phyloP scores from a whole-genome alignment of 1,139 yeast genomes.

The Pichia sp. region DNA sequence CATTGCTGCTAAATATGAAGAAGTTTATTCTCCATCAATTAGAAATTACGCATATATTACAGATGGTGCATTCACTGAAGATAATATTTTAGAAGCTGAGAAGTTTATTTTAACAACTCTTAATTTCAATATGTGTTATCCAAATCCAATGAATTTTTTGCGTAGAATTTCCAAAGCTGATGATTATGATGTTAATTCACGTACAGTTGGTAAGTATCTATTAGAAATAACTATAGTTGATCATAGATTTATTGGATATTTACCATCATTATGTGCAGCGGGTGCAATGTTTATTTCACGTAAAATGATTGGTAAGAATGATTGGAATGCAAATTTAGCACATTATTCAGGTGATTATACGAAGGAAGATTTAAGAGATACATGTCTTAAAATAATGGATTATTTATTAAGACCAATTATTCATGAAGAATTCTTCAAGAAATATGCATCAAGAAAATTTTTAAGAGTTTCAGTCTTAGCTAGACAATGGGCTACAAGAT shows the following conservation, averaged over 20 bases:
- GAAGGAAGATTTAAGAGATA: conserved; percentile 61
- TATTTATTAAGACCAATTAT: conserved; percentile 78
- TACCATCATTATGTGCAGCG: conserved; percentile 84
- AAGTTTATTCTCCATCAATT: conserved; percentile 85
- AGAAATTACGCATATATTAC: conserved; percentile 84
- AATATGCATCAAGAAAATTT: conserved; percentile 84
- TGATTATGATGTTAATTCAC: conserved; percentile 84
- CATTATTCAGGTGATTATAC: conserved; percentile 93
- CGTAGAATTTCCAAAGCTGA: conserved; percentile 93
- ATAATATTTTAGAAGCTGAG: conserved; percentile 83
- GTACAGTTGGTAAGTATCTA: conserved; percentile 87
- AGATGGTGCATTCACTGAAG: conserved; percentile 77
- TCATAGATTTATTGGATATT: conserved; percentile 67
- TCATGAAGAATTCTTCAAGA: conserved; percentile 90
- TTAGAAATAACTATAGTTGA: conserved; percentile 79
- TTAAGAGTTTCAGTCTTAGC: conserved; percentile 88
- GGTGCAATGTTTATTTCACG: conserved; percentile 89
- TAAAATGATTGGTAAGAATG: conserved; percentile 62
- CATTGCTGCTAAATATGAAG: conserved; percentile 94
- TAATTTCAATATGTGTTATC: conserved; percentile 76
- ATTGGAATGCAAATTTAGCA: conserved; percentile 77
- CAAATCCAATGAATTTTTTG: conserved; percentile 90
- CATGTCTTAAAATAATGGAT: conserved; percentile 67
- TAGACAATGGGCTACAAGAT: conserved; percentile 82
- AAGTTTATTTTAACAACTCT: conserved; percentile 70